These are phyloP conservation scores for Boletus pseudo-olivaceus DNA, from an alignment of 768 basidiomycete genomes.

Conservation along the genomic window DNA sequence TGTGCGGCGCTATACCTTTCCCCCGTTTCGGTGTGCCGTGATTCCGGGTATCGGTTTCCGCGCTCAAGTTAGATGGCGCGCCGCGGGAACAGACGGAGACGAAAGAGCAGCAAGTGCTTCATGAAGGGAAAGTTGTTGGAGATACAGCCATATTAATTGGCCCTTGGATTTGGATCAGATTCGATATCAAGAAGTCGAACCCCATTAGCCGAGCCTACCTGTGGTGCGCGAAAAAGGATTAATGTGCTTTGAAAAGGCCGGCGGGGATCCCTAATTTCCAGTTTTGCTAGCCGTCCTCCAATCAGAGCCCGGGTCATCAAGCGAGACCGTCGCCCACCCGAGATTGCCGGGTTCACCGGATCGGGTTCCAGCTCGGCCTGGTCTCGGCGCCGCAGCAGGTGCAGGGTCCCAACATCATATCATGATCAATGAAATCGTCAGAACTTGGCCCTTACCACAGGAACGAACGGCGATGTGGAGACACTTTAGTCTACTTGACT, in stretches of 20 bases:
- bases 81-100: conserved; percentile 27
- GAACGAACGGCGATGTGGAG: background rate
- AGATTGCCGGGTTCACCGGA: background rate
- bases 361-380: background rate
- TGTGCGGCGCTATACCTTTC: conserved; percentile 8
- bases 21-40: conserved; percentile 7
- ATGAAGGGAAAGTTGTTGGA: conserved; percentile 4
- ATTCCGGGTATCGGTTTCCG: conserved; percentile 3
- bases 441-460: too few relatives aligned
- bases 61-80: background rate
- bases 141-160: background rate
- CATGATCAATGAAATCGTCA: too few relatives aligned
- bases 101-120: background rate
- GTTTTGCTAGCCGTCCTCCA: background rate
- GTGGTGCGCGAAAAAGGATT: background rate
- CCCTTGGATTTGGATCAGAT: background rate
- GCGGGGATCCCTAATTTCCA: background rate
- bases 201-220: background rate
- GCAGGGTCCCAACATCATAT: too few relatives aligned
- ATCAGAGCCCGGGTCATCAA: background rate
- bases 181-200: background rate
- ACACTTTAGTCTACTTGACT: background rate
- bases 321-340: background rate
- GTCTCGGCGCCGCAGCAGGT: too few relatives aligned
- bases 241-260: background rate